phyloP scores from a whole-genome alignment of 768 basidiomycete genomes.

The Boletus coccyginus region DNA sequence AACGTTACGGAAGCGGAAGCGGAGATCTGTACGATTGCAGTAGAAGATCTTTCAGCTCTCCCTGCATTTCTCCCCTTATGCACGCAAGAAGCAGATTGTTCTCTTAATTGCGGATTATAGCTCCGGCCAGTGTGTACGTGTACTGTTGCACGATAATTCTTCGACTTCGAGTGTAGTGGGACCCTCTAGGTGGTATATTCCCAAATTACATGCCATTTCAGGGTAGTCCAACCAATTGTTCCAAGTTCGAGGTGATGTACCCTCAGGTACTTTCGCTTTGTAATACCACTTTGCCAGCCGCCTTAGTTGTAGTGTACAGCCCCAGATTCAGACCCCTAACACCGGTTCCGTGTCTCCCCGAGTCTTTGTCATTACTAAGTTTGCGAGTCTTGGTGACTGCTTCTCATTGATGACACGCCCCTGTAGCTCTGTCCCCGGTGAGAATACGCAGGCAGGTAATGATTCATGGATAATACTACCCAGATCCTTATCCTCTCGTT shows the following conservation, averaged over 20 bases:
- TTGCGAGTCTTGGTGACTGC: no score
- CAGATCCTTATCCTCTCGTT: neutral
- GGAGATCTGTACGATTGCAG: constrained; percentile 22
- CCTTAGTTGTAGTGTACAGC: neutral
- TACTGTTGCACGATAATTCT: neutral
- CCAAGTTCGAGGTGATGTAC: no score
- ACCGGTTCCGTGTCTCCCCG: neutral
- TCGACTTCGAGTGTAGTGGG: neutral
- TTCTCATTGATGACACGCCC: neutral
- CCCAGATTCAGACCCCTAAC: constrained; percentile 11
- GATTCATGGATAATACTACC: neutral
- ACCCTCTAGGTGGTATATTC: neutral
- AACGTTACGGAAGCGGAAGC: constrained; percentile 21
- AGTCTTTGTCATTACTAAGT: neutral
- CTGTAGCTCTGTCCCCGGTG: neutral
- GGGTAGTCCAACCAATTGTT: no score
- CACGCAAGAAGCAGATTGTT: neutral
- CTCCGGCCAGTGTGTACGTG: neutral
- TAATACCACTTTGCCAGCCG: no score
- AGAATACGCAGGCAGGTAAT: constrained; percentile 3
- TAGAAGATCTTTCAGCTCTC: constrained; percentile 1
- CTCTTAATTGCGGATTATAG: neutral
- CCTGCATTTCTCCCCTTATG: neutral
- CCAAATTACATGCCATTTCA: no score
- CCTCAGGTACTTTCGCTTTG: no score